A percentile compares a stretch with the other conserved stretches of the same genome.
phyloP scores from a whole-genome alignment of 2,329 filamentous ascomycete species.

The Pseudogymnoascus sp. region DNA sequence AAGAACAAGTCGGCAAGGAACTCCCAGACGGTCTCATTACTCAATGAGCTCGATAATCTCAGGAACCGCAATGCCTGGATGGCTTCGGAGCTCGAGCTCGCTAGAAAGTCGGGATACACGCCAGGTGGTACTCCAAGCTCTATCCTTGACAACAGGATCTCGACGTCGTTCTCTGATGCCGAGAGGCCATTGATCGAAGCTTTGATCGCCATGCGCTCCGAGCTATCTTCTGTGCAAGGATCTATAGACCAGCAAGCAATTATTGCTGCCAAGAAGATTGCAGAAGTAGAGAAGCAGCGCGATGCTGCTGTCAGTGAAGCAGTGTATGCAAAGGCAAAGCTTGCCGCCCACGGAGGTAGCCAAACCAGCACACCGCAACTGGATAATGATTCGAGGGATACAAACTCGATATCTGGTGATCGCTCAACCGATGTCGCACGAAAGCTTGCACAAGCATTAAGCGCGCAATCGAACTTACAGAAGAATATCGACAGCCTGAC shows the following conservation, averaged over 20 bases:
- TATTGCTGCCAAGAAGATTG: conserved; percentile 78
- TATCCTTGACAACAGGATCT: conserved; percentile 64
- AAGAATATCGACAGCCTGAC: conserved; percentile 62
- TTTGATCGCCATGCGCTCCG: conserved; percentile 80
- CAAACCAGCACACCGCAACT: conserved; percentile 52
- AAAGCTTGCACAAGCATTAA: conserved; percentile 75
- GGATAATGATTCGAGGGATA: conserved; percentile 48
- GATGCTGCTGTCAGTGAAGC: conserved; percentile 93
- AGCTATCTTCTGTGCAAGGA: conserved; percentile 80
- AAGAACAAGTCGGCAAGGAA: conserved; percentile 52
- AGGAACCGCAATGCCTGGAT: conserved; percentile 95
- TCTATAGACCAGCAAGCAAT: conserved; percentile 85
- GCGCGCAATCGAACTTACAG: conserved; percentile 72
- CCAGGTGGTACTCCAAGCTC: conserved; percentile 63
- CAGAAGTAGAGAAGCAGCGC: conserved; percentile 88
- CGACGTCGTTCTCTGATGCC: conserved; percentile 81
- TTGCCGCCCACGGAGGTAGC: conserved; percentile 73
- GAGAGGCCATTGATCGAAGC: conserved; percentile 90
- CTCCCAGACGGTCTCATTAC: conserved; percentile 62
- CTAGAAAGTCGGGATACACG: conserved; percentile 80
- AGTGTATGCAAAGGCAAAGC: conserved; percentile 86
- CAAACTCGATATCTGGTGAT: conserved; percentile 50
- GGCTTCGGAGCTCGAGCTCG: conserved; percentile 86
- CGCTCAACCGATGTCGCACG: conserved; percentile 67
- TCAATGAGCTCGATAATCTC: conserved; percentile 78